Percentiles rank a stretch among this genome's conserved stretches.
Evolutionary conservation across 306 rosid genomes (phyloP).

Genomic region (Amphicarpaea edgeworthii): DNA sequence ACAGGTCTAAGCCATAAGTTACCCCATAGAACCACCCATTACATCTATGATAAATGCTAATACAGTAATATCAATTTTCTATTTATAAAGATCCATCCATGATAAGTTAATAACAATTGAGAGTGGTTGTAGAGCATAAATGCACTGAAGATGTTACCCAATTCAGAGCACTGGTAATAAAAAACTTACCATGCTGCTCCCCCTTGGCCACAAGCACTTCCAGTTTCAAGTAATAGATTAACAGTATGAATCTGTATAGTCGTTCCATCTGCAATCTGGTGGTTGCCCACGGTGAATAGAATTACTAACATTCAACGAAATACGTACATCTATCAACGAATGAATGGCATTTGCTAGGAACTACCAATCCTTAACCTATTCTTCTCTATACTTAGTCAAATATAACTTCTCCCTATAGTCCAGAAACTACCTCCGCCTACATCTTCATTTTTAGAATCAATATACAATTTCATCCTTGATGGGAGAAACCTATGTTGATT

Average conservation of each 20-base stretch:
- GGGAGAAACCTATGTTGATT: not conserved
- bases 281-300: constrained; percentile 43
- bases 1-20: constrained; percentile 18
- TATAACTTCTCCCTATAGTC: constrained; percentile 7
- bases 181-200: constrained; percentile 80
- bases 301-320: constrained; percentile 30
- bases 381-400: constrained; percentile 18
- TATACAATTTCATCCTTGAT: not conserved
- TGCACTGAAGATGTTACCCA: constrained; percentile 25
- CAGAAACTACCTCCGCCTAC: constrained; percentile 23
- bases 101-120: not conserved
- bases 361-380: constrained; percentile 29
- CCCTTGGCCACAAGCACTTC: constrained; percentile 72
- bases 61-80: constrained; percentile 30
- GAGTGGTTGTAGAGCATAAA: constrained; percentile 30
- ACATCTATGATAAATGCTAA: constrained; percentile 14
- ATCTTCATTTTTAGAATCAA: constrained; percentile 28
- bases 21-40: constrained; percentile 26
- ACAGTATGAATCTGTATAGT: constrained; percentile 84
- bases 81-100: constrained; percentile 18
- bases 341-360: constrained; percentile 19
- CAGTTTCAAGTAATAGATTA: constrained; percentile 93
- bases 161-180: constrained; percentile 29
- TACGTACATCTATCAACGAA: no score
- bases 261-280: constrained; percentile 99